A percentile compares a stretch with the other conserved stretches of the same genome.
phyloP scores from a whole-genome alignment of 352 stramenopile species.

The Plasmopara viticola region DNA sequence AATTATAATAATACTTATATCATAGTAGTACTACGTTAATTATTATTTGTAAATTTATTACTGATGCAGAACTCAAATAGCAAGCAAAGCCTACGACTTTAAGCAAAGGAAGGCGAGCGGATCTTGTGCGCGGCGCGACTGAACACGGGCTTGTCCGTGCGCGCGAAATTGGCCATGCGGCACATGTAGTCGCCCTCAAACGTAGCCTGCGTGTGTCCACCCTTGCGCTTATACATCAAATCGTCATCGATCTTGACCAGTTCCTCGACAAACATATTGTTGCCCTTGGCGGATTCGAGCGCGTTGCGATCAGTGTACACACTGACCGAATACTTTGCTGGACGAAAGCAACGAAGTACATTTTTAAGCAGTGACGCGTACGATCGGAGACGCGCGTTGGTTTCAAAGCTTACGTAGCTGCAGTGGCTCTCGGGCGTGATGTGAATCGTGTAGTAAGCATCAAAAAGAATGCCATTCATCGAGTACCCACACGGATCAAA shows the following conservation, averaged over 20 bases:
- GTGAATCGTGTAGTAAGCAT: conserved; percentile 99
- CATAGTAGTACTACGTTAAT: too few species aligned
- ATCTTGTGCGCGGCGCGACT: conserved; percentile 57
- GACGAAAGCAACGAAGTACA: conserved; percentile 96
- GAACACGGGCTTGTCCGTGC: conserved; percentile 36
- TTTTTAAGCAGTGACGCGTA: conserved; percentile 94
- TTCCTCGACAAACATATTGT: conserved; percentile 72
- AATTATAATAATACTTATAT: too few species aligned
- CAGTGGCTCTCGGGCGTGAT: conserved; percentile 96
- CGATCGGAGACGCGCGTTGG: conserved; percentile 86
- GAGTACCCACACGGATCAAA: conserved; percentile 98
- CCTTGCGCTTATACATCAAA: conserved; percentile 74
- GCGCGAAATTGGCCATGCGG: conserved; percentile 74
- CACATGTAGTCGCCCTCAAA: conserved; percentile 84
- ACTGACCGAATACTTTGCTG: conserved; percentile 96
- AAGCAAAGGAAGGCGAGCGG: conserved; percentile 73
- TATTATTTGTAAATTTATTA: too few species aligned
- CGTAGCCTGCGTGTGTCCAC: conserved; percentile 76
- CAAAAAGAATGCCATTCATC: conserved; percentile 98
- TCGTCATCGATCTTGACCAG: conserved; percentile 67
- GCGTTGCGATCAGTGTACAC: conserved; percentile 91
- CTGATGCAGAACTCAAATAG: too few species aligned
- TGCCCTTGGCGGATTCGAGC: conserved; percentile 51
- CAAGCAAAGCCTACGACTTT: conserved; percentile 3
- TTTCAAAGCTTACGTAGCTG: conserved; percentile 98